Evolutionary conservation across 1,139 yeast species (phyloP).

Genomic region (Pichia norvegensis): DNA sequence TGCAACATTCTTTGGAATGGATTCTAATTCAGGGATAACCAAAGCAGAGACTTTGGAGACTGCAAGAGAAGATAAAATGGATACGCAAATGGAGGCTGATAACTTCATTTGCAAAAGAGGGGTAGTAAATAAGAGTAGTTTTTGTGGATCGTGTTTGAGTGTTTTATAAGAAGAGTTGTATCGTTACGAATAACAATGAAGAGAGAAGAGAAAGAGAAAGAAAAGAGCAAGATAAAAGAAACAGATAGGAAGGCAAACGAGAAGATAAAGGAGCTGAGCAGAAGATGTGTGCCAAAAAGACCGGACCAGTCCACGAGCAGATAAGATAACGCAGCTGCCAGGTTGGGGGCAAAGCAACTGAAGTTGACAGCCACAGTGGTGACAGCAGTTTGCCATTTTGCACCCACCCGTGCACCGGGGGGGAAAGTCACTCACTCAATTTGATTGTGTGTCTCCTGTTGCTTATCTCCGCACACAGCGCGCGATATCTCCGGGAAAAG

Average conservation of each 20-base stretch:
- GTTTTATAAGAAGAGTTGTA: background rate
- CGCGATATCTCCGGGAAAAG: too few species aligned
- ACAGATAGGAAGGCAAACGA: background rate
- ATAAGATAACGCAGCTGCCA: background rate
- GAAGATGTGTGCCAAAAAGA: too few species aligned
- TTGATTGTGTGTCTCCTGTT: too few species aligned
- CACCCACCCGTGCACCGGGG: background rate
- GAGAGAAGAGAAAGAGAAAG: background rate
- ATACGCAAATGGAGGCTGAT: conserved; percentile 41
- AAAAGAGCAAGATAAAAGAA: background rate
- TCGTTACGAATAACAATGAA: background rate
- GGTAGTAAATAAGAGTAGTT: background rate
- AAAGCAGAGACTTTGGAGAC: conserved; percentile 57
- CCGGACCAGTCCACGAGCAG: background rate
- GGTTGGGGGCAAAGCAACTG: too few species aligned
- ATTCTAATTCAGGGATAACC: conserved; percentile 50
- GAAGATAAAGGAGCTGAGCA: background rate
- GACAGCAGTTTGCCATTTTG: too few species aligned
- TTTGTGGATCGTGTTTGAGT: background rate
- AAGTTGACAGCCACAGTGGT: too few species aligned
- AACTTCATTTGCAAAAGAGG: conserved; percentile 33
- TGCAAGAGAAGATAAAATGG: conserved; percentile 40
- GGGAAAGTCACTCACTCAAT: background rate
- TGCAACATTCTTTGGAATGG: conserved; percentile 37
- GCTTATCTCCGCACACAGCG: too few species aligned